Conservation (phyloP, 371 early-diverging fungal genomes). For the Lichtheimia hyalospora region DNA sequence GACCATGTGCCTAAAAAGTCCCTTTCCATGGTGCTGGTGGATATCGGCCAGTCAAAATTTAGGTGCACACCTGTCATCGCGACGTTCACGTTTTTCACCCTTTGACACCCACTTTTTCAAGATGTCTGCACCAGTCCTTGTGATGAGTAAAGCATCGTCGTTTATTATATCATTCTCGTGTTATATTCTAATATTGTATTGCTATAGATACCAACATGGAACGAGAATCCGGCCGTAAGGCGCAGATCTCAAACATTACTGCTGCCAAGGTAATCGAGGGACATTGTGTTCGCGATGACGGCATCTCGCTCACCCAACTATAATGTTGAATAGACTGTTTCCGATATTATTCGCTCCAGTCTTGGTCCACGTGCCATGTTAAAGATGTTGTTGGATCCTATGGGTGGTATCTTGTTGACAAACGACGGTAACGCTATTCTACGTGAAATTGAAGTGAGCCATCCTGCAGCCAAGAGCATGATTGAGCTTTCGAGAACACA, state of each 20-base stretch:
- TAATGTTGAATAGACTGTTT: conserved; percentile 74
- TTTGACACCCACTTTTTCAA: conserved; percentile 7
- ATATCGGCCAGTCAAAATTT: too few species aligned
- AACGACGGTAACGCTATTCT: conserved; percentile 99
- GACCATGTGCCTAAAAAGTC: too few species aligned
- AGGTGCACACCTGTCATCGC: neutral
- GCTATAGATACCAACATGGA: conserved; percentile 86
- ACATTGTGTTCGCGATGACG: neutral
- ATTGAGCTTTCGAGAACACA: conserved; percentile 99
- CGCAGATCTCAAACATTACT: conserved; percentile 95
- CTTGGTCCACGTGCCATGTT: conserved; percentile 99
- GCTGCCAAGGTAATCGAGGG: conserved; percentile 85
- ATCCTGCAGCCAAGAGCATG: conserved; percentile 99
- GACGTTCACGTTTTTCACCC: conserved; percentile 1
- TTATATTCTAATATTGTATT: too few species aligned
- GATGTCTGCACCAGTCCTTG: conserved; percentile 72
- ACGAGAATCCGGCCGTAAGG: conserved; percentile 95
- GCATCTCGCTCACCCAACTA: neutral
- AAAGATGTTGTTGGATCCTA: conserved; percentile 99
- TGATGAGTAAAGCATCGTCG: conserved; percentile 59
- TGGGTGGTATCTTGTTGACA: conserved; percentile 99
- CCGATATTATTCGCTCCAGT: conserved; percentile 98
- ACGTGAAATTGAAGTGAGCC: conserved; percentile 99
- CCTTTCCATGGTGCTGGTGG: too few species aligned
- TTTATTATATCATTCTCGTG: too few species aligned